Evolutionary conservation across 73 alveolate genomes (phyloP), one percentile per base, ranked within the genome.

Genomic region (Symbiodinium natans): DNA sequence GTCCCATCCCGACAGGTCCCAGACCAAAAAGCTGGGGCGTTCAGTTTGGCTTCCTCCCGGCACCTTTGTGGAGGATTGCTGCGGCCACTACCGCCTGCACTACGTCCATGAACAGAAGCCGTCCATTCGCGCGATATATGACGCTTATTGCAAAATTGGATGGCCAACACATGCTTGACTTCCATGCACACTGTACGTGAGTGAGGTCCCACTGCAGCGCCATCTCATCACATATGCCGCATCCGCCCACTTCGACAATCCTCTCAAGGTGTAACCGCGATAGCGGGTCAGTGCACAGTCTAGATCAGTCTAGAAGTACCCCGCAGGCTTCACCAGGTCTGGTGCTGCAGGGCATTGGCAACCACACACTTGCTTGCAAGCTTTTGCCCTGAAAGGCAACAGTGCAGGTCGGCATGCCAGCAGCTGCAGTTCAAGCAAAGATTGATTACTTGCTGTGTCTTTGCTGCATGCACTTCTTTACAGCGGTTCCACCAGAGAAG

Each of bases 331-430:
- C 82, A 21, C 17, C 17, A 56, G 31, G 75, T 21, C 75, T 56
- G 75, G 5, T 56, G 75, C 27, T 56, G 75, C 75, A 21, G 17
- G 17, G 1, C 75, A 56, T 56, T 56, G 75, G 27, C 27, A 29
- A 21, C 17, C n/a, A n/a, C n/a, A n/a, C n/a, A n/a, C n/a, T 56
- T n/a, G n/a, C n/a, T n/a, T n/a, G n/a, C n/a, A n/a, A n/a, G 31
- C 75, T 21, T 2, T 56, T 56, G 75, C 75, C 75, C 27, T 2
- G 31, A 38, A 42, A 87, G 95, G 95, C 95, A 6, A 89, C 95
- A 27, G 95, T 89, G 48, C 95, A 89, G 36, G 86, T 89, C 2
- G 95, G 95, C 74, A 89, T 89, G 95, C 95, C 95, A 39, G 95
- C 38, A 17, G 86, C 95, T 40, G 95, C 95, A 19, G 95, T 89